Conservation (phyloP, 352 stramenopile genomes). For the Globisporangium apiculatum region DNA sequence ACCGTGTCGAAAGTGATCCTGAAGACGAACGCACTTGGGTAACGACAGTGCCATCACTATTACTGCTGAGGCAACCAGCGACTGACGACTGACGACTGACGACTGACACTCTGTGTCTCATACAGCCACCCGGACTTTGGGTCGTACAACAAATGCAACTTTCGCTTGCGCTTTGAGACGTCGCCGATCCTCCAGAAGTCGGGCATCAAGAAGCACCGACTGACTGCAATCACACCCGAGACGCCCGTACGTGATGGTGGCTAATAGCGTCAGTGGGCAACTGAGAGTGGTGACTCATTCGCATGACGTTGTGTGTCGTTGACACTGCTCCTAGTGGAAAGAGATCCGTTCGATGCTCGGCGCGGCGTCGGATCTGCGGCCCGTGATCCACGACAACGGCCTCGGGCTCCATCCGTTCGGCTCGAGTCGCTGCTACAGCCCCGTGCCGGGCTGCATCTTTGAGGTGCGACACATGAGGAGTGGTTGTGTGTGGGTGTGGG, state of each 20-base stretch:
- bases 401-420: slow-evolving; percentile 72
- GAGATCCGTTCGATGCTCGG: slow-evolving; percentile 57
- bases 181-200: slow-evolving; percentile 34
- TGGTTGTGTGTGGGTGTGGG: not conserved
- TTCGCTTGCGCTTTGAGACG: slow-evolving; percentile 50
- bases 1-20: slow-evolving; percentile 69
- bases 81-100: too few relatives aligned
- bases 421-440: slow-evolving; percentile 72
- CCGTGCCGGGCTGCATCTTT: slow-evolving; percentile 64
- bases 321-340: slow-evolving; percentile 39
- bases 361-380: slow-evolving; percentile 37
- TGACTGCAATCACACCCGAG: slow-evolving; percentile 52
- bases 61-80: too few relatives aligned
- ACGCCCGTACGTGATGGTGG: slow-evolving; percentile 32
- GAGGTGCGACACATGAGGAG: slow-evolving; percentile 19
- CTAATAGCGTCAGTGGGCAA: too few relatives aligned
- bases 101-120: not conserved
- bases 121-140: slow-evolving; percentile 71
- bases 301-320: too few relatives aligned
- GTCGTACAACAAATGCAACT: slow-evolving; percentile 84
- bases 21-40: slow-evolving; percentile 77
- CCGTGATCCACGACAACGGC: slow-evolving; percentile 72
- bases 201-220: slow-evolving; percentile 32
- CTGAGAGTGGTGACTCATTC: too few relatives aligned
- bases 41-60: not conserved